Evolutionary conservation across 2,329 filamentous ascomycete species (phyloP), one percentile per base, ranked within the genome.

Genomic region (Cytospora piceae): DNA sequence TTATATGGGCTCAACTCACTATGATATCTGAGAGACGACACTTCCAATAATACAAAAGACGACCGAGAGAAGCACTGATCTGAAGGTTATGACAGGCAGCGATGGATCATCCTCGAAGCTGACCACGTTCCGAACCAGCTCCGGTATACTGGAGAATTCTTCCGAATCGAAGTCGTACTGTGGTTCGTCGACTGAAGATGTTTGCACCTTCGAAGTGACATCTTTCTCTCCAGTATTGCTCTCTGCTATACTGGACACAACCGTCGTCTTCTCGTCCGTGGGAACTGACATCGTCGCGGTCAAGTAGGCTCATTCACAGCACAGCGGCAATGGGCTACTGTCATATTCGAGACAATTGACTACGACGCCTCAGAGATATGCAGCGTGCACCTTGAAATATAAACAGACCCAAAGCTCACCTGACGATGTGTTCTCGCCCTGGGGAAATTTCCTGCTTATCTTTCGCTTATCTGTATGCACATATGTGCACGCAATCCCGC

Each of bases 51-150:
- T 22, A 56, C 68, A 70, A 20, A 71, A 71, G 6, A 70, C 5
- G 5, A 49, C 11, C 1, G 69, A 65, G 20, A 71, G 67, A 3
- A 70, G 4, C 2, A 71, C 65, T 4, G 68, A 71, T 39, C 69
- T 64, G 56, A 71, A 71, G 2, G 69, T 71, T 2, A 71, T 63
- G 11, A 69, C 67, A 4, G 58, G 64, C 34, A 63, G 34, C 6
- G 59, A 61, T 39, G 67, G 65, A 53, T 71, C 69, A 17, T 71
- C 69, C 22, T 71, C 67, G 24, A 71, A 69, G 62, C 67, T 68
- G 58, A 71, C 69, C 32, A 71, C 58, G n/a, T 67, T 63, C 22
- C 69, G 69, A 49, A 71, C 69, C 15, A 70, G 42, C 12, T 69
- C 69, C n/a, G 71, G 24, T 63, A 69, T 46, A 68, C 53, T 37